Percentiles rank a stretch among this genome's conserved stretches.
These are phyloP conservation scores for Stagonosporopsis vannaccii DNA, from an alignment of 2,329 filamentous ascomycete genomes.

Conservation along the genomic window DNA sequence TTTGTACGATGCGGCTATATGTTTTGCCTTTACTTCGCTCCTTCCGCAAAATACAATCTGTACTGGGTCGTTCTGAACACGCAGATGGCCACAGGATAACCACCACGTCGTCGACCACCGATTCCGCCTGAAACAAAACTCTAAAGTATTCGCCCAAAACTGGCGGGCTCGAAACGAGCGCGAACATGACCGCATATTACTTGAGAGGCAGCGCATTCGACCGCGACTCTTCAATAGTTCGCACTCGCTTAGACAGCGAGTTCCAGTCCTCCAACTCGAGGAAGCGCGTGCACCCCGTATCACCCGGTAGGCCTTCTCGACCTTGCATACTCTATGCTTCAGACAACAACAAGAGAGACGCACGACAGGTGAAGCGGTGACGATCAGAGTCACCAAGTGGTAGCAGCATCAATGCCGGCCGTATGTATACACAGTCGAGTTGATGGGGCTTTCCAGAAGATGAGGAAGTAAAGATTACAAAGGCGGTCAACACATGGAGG, in stretches of 20 bases:
- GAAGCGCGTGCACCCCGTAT: background rate
- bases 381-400: background rate
- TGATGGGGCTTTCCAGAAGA: slow-evolving; percentile 19
- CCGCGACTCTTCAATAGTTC: slow-evolving; percentile 18
- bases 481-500: background rate
- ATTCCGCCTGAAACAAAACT: background rate
- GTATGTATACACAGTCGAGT: slow-evolving; percentile 16
- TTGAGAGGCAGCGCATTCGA: slow-evolving; percentile 6
- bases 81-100: too few relatives aligned
- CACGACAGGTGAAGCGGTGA: background rate
- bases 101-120: too few relatives aligned
- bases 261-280: background rate
- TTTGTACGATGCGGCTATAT: too few relatives aligned
- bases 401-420: background rate
- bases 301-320: background rate
- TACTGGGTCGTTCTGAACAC: too few relatives aligned
- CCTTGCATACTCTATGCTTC: background rate
- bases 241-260: background rate
- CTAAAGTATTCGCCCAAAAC: background rate
- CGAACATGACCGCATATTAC: slow-evolving; percentile 21
- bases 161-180: slow-evolving; percentile 9
- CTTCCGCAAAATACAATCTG: too few relatives aligned
- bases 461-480: background rate
- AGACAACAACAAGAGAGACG: too few relatives aligned
- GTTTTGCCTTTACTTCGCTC: too few relatives aligned